phyloP scores from a whole-genome alignment of 441 rosid genomes.

The Aleurites moluccanus region DNA sequence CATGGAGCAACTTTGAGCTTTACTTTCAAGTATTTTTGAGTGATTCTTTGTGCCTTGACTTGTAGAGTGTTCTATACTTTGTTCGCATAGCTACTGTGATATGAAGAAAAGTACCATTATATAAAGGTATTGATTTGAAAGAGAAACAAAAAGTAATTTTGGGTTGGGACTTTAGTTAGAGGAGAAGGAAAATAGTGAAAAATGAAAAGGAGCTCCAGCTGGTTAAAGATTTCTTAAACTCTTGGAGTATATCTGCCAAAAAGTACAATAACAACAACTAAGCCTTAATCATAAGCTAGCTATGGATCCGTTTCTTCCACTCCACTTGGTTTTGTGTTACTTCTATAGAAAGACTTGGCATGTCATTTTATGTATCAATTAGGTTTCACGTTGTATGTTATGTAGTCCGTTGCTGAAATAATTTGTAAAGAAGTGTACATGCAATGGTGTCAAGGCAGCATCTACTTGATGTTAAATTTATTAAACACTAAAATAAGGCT shows the following conservation, averaged over 20 bases:
- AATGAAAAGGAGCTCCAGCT: background rate
- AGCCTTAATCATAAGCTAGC: no score
- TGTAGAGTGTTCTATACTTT: background rate
- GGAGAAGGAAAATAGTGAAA: background rate
- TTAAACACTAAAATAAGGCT: background rate
- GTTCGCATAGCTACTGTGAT: background rate
- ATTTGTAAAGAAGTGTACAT: background rate
- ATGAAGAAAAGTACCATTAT: background rate
- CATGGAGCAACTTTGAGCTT: background rate
- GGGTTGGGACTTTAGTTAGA: background rate
- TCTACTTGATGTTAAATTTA: conserved; percentile 17
- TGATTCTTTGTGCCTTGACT: background rate
- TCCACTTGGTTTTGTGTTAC: no score
- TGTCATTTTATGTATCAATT: background rate
- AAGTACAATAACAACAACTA: background rate
- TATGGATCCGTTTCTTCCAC: no score
- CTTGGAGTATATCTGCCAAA: background rate
- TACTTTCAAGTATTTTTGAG: background rate
- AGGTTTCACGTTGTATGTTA: background rate
- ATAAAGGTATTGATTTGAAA: background rate
- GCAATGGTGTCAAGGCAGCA: background rate
- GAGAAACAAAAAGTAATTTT: background rate
- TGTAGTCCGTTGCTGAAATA: background rate
- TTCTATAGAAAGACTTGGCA: no score
- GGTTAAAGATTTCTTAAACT: background rate